Evolutionary conservation across 257 asterid genomes (phyloP).

Genomic region (Gardenia jasminoides): DNA sequence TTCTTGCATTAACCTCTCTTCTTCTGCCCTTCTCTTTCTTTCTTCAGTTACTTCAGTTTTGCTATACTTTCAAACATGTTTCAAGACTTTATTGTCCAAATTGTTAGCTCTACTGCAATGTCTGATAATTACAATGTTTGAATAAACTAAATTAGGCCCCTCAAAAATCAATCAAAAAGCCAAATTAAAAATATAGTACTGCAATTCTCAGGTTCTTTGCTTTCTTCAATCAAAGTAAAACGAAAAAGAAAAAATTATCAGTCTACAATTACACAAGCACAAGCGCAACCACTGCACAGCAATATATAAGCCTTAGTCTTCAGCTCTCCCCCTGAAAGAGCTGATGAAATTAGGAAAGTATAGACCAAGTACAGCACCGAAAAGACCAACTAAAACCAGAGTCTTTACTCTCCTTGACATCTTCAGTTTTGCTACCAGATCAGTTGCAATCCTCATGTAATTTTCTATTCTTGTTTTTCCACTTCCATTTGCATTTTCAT

Average conservation of each 20-base stretch:
- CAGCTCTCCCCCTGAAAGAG: constrained; percentile 18
- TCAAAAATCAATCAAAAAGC: too few species aligned
- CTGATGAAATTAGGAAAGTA: constrained; percentile 34
- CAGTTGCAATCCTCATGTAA: constrained; percentile 21
- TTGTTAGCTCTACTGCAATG: too few species aligned
- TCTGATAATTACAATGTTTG: too few species aligned
- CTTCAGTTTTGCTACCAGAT: constrained; percentile 39
- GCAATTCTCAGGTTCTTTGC: constrained; percentile 19
- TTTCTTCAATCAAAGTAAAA: constrained; percentile 6
- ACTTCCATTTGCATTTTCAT: neutral
- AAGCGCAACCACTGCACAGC: neutral
- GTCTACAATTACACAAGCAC: neutral
- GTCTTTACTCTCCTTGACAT: constrained; percentile 38
- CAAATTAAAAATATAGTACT: too few species aligned
- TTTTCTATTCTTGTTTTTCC: constrained; percentile 14
- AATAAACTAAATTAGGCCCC: too few species aligned
- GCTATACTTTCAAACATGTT: too few species aligned
- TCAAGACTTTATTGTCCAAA: too few species aligned
- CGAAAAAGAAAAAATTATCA: constrained; percentile 1
- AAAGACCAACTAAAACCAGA: constrained; percentile 29
- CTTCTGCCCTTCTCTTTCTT: too few species aligned
- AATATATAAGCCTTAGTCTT: constrained; percentile 17
- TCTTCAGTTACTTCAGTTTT: too few species aligned
- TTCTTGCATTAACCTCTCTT: too few species aligned
- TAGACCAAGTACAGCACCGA: constrained; percentile 45